Conservation (phyloP, 1,139 yeast species). For the Entelexis sorbosivorans region DNA sequence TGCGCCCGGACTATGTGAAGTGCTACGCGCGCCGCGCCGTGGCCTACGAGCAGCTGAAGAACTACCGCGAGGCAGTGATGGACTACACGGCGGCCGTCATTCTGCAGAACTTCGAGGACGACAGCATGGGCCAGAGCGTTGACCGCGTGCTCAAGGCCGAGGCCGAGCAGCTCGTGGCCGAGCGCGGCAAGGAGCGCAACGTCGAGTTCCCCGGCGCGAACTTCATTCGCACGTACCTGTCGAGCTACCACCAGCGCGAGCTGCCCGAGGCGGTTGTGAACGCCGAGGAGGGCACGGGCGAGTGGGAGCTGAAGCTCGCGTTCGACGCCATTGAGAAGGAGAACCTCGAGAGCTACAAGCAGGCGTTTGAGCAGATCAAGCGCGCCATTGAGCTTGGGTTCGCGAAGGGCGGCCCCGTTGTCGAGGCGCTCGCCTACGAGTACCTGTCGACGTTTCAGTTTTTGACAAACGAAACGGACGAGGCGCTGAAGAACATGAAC, state of each 20-base stretch:
- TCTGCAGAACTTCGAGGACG: slow-evolving; percentile 48
- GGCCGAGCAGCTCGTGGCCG: slow-evolving; percentile 54
- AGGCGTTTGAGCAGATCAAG: slow-evolving; percentile 57
- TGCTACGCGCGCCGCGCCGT: slow-evolving; percentile 62
- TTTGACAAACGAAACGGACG: slow-evolving; percentile 60
- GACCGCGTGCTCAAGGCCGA: slow-evolving; percentile 79
- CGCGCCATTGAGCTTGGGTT: slow-evolving; percentile 46
- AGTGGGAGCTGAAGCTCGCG: slow-evolving; percentile 54
- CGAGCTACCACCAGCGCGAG: slow-evolving; percentile 44
- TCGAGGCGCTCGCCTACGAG: slow-evolving; percentile 63
- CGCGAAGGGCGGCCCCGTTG: slow-evolving; percentile 20
- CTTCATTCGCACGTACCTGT: slow-evolving; percentile 74
- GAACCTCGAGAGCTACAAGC: slow-evolving; percentile 60
- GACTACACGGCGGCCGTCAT: slow-evolving; percentile 66
- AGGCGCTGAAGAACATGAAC: slow-evolving; percentile 50
- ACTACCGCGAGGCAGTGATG: slow-evolving; percentile 74
- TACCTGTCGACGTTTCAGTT: slow-evolving; percentile 74
- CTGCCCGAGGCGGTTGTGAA: slow-evolving; percentile 32
- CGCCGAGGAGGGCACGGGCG: slow-evolving; percentile 45
- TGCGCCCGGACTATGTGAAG: slow-evolving; percentile 84
- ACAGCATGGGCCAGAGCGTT: slow-evolving; percentile 65
- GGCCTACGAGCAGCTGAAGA: slow-evolving; percentile 73
- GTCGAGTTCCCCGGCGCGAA: slow-evolving; percentile 70
- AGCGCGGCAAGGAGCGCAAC: slow-evolving; percentile 38
- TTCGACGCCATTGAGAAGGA: slow-evolving; percentile 51